A percentile compares a stretch with the other conserved stretches of the same genome.
phyloP scores from a whole-genome alignment of 2,329 filamentous ascomycete genomes.

The Curvularia lunata region DNA sequence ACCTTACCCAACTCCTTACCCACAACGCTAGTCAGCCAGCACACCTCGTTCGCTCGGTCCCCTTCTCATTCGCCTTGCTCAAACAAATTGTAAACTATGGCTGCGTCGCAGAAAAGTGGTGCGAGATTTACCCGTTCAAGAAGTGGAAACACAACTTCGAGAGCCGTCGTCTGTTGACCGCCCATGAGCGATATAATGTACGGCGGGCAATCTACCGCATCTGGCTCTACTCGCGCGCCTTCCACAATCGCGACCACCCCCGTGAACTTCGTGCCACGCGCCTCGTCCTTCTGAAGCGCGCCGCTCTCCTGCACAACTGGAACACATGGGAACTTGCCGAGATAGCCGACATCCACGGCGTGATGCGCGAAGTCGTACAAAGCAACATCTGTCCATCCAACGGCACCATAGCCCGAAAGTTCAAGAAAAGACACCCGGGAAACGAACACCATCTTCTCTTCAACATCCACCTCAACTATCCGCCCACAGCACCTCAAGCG shows the following conservation, averaged over 20 bases:
- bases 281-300: constrained; percentile 58
- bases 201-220: constrained; percentile 65
- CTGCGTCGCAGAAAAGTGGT: constrained; percentile 63
- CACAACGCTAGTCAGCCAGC: constrained; percentile 66
- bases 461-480: constrained; percentile 60
- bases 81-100: constrained; percentile 62
- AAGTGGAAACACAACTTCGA: constrained; percentile 67
- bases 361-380: constrained; percentile 63
- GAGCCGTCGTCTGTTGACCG: constrained; percentile 60
- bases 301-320: constrained; percentile 66
- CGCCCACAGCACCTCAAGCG: constrained; percentile 43
- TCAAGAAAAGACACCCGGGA: constrained; percentile 62
- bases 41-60: constrained; percentile 59
- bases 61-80: constrained; percentile 62
- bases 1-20: constrained; percentile 65
- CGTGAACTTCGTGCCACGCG: constrained; percentile 58
- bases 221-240: constrained; percentile 66
- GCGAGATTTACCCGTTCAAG: constrained; percentile 66
- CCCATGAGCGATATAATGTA: constrained; percentile 58
- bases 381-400: constrained; percentile 68
- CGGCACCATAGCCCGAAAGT: constrained; percentile 64
- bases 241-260: constrained; percentile 60
- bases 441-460: constrained; percentile 58
- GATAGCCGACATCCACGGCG: constrained; percentile 63
- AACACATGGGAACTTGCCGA: constrained; percentile 62